Evolutionary conservation across 257 asterid species (phyloP).

Genomic region (Salvia hispanica): DNA sequence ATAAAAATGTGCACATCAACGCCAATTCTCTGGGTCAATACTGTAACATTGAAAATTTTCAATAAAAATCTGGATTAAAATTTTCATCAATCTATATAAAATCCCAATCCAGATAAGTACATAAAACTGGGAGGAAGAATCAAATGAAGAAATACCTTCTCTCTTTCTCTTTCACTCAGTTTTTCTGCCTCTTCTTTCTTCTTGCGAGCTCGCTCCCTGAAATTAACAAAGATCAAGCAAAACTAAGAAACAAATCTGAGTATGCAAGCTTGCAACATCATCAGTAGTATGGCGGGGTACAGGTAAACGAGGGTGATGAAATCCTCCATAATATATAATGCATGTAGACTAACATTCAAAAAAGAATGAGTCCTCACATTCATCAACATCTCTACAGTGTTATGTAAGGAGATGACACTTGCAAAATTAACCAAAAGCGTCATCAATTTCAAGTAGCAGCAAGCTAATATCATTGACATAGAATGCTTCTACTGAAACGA

Average conservation of each 20-base stretch:
- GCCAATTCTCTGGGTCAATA: neutral
- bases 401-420: constrained; percentile 20
- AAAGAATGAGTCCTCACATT: neutral
- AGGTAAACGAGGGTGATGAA: neutral
- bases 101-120: constrained; percentile 2
- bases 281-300: neutral
- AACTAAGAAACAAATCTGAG: neutral
- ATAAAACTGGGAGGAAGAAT: constrained; percentile 12
- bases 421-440: constrained; percentile 1
- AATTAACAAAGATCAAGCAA: constrained; percentile 25
- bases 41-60: constrained; percentile 12
- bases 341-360: neutral
- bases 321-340: neutral
- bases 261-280: constrained; percentile 11
- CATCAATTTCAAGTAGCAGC: neutral
- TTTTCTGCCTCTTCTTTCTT: constrained; percentile 98
- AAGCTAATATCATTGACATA: constrained; percentile 2
- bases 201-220: constrained; percentile 88
- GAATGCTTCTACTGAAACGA: constrained; percentile 15
- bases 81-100: constrained; percentile 9
- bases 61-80: constrained; percentile 18
- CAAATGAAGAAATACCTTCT: constrained; percentile 55
- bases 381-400: constrained; percentile 10
- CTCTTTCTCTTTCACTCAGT: constrained; percentile 80
- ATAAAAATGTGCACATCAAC: neutral